Conservation (phyloP, 2,329 filamentous ascomycete genomes). For the Fusarium verticillioides region DNA sequence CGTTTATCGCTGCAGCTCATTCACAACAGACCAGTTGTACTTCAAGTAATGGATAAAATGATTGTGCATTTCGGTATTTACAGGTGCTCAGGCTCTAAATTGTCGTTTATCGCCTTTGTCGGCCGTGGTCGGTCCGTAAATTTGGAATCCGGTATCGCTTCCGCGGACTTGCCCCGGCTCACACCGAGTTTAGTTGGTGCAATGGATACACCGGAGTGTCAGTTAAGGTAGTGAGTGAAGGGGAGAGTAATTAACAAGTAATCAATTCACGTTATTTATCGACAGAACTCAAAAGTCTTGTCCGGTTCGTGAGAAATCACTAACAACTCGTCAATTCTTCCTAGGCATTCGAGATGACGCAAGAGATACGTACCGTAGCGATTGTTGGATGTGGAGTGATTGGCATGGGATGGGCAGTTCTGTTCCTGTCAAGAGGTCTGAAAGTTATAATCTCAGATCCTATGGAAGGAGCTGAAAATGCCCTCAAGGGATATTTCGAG, state of each 20-base stretch:
- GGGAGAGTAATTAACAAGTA: rapidly evolving
- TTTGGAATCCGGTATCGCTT: background rate
- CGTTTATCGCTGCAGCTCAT: background rate
- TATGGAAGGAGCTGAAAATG: background rate
- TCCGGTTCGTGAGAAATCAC: rapidly evolving
- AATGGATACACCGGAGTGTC: too few relatives aligned
- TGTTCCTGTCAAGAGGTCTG: background rate
- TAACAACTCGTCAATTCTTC: background rate
- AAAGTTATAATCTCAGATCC: background rate
- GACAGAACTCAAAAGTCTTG: background rate
- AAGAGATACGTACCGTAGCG: background rate
- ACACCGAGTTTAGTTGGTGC: rapidly evolving
- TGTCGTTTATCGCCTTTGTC: background rate
- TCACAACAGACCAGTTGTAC: background rate
- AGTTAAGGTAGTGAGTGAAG: background rate
- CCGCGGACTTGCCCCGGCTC: background rate
- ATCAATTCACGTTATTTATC: rapidly evolving
- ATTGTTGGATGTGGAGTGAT: background rate
- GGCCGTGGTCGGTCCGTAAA: background rate
- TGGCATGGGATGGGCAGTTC: background rate
- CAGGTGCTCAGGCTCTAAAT: background rate
- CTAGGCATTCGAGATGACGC: background rate
- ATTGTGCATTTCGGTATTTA: rapidly evolving
- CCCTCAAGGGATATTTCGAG: background rate
- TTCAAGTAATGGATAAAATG: background rate